Base-by-base conservation (phyloP, 1,139 yeast genomes). In the Meyerozyma sp. region DNA sequence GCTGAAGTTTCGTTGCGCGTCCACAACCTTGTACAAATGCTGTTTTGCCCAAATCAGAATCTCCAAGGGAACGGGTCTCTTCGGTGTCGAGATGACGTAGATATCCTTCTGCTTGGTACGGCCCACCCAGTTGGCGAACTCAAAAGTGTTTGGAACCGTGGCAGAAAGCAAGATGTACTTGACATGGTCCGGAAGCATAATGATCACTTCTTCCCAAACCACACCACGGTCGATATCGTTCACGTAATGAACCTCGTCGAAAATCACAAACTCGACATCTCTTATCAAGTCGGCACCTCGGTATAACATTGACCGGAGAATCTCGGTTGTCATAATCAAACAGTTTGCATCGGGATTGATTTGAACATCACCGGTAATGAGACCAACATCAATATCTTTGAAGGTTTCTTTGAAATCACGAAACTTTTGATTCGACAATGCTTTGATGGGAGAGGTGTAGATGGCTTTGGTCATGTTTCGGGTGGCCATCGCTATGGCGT, bases 151-250 rank as follows among this genome's bases (percentile, higher is more conserved):
- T 7, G 99, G 98, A 10, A 93, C 97, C 0, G 99, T 93, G 2
- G 98, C 98, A 4, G 97, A 90, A 37, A 91, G 68, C 43, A 91
- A 70, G 47, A 91, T 89, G 57, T 86, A 86, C 54, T 88, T 90
- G 43, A 93, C 95, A 63, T 91, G 95, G 51, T 91, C 97, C 1
- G 99, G 99, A 39, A 93, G 72, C 89, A 93, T 82, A 52, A 93
- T 93, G 48, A 93, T 93, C 8, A 94, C 96, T 63, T 93, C 99
- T 66, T 93, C 99, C 99, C 99, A 93, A 6, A 93, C 99, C 29
- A 93, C 98, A 59, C 99, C 99, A 62, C 99, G 79, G 57, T 90
- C 96, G 46, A 88, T 86, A 67, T 93, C 99, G 58, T 93, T 90
- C 57, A 93, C 96, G 60, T 93, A 93, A 65, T 93, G 99, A 3